Base-by-base conservation (phyloP, 2,329 filamentous ascomycete genomes). In the Aspergillus carbonarius region DNA sequence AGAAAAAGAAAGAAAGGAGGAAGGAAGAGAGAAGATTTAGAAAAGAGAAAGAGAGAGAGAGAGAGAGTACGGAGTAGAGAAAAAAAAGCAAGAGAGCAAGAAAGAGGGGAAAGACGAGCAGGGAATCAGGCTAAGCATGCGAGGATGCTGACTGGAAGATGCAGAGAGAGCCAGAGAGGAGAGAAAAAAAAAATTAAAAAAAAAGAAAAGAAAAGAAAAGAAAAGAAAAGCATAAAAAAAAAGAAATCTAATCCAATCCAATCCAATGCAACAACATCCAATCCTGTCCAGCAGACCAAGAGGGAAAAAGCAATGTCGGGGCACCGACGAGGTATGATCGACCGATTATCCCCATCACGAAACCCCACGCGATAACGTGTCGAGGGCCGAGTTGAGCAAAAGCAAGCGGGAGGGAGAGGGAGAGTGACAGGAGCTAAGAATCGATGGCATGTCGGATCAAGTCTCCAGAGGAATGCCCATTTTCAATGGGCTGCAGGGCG, bases 281-380 rank as follows among this genome's bases (percentile, higher is more conserved):
- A 27, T 27, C 25, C 5, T 8, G 5, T 5, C 7, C 25, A 46
- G 10, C 6, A 46, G 20, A 47, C 30, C 30, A 3, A 37, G 9
- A 35, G 10, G 8, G 18, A 55, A 46, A 47, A 48, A 55, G 12
- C 32, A 25, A 55, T 25, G 46, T 37, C 30, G 42, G 44, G n/a
- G 35, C 15, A 12, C 35, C n/a, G 35, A 32, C 30, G 30, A 32
- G 35, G 35, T 23, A 48, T 10, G 48, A 57, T 57, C 48, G 27
- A 51, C 46, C 30, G 47, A 57, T 32, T 49, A 44, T 54, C 57
- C 58, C 34, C 58, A 54, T 48, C 55, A 30, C 18, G n/a, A 20
- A 30, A 58, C 52, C 59, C 59, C 59, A 61, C 59, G 59, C 56
- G 59, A 61, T 60, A 61, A 61, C 55, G 51, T 61, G 55, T 61